Conservation (phyloP, 768 basidiomycete species). For the Solioccasus polychromus region DNA sequence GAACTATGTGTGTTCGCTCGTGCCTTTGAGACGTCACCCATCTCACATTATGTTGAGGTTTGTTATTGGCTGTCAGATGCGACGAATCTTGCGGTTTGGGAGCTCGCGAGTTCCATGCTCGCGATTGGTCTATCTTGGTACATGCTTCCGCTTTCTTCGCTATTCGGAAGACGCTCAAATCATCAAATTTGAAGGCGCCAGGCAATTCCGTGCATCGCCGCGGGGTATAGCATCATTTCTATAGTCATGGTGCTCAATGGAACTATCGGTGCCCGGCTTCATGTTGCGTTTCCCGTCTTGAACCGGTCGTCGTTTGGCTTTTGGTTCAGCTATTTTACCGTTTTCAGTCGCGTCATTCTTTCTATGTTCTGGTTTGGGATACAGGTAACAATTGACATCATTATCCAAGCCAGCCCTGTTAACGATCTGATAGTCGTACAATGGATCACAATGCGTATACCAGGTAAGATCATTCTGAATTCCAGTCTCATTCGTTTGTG, state of each 20-base stretch:
- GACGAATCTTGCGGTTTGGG: slow-evolving; percentile 43
- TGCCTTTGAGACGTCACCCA: slow-evolving; percentile 27
- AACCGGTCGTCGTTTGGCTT: slow-evolving; percentile 86
- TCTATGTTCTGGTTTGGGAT: slow-evolving; percentile 83
- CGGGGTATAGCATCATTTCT: slow-evolving; percentile 71
- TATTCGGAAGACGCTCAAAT: background rate
- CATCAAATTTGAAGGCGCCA: slow-evolving; percentile 53
- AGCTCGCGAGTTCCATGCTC: slow-evolving; percentile 67
- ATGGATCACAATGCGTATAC: slow-evolving; percentile 71
- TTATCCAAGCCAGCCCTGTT: background rate
- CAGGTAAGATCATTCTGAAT: slow-evolving; percentile 36
- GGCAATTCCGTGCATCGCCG: slow-evolving; percentile 64
- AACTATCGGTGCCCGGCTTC: slow-evolving; percentile 71
- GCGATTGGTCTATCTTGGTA: slow-evolving; percentile 73
- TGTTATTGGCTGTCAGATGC: slow-evolving; percentile 32
- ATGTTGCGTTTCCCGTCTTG: slow-evolving; percentile 73
- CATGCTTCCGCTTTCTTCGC: background rate
- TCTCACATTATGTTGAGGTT: slow-evolving; percentile 15
- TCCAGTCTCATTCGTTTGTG: background rate
- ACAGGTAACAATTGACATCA: slow-evolving; percentile 41
- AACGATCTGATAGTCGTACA: slow-evolving; percentile 39
- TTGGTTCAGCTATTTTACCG: slow-evolving; percentile 85
- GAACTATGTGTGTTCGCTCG: slow-evolving; percentile 65
- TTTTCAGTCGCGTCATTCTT: slow-evolving; percentile 71
- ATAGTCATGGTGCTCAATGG: slow-evolving; percentile 77